These are phyloP conservation scores for Pogostemon cablin DNA, from an alignment of 257 asterid species.

Conservation along the genomic window DNA sequence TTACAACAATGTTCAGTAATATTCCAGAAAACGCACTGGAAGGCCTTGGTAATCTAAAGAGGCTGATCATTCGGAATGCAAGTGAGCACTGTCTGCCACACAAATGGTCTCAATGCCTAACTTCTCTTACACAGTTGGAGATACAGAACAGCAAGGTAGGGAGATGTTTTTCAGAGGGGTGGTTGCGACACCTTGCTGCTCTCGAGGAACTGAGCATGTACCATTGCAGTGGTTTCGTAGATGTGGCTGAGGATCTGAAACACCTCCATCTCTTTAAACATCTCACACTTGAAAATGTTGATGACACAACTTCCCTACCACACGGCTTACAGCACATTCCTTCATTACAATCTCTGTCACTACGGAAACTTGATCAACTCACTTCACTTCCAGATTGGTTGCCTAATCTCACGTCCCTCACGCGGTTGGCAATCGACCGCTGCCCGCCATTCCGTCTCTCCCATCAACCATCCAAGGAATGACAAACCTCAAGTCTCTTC, in stretches of 20 bases:
- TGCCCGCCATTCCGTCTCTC: conserved; percentile 26
- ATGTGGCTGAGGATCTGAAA: not conserved
- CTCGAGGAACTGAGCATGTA: not conserved
- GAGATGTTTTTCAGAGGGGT: not conserved
- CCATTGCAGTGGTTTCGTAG: not conserved
- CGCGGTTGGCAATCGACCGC: not conserved
- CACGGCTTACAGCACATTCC: not conserved
- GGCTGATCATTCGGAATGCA: not conserved
- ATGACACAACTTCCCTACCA: too few species aligned
- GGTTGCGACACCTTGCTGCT: not conserved
- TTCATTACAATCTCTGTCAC: not conserved
- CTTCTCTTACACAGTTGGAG: not conserved
- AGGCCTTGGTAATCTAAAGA: not conserved
- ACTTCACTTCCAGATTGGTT: conserved; percentile 1
- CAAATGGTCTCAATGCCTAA: not conserved
- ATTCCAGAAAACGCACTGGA: too few species aligned
- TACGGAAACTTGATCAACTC: not conserved
- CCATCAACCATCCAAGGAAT: conserved; percentile 18
- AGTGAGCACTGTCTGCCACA: not conserved
- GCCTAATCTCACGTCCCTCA: not conserved
- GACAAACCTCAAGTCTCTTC: not conserved
- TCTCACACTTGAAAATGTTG: too few species aligned
- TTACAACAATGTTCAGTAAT: too few species aligned
- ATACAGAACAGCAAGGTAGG: not conserved
- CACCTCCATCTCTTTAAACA: too few species aligned